Conservation (phyloP, 2,329 filamentous ascomycete species). For the Apiospora sp. region DNA sequence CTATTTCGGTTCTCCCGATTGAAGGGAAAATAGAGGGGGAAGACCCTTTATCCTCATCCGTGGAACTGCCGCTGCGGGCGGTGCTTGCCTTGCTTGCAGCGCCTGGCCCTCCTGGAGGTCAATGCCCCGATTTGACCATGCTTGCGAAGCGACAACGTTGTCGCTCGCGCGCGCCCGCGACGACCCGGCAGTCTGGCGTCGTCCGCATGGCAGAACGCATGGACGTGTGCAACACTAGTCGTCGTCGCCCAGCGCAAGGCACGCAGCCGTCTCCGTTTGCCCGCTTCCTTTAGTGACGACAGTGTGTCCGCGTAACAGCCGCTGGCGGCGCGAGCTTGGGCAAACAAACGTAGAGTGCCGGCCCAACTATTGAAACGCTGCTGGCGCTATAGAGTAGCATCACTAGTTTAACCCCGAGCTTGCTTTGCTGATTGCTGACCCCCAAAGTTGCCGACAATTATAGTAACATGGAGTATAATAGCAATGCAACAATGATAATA, state of each 20-base stretch:
- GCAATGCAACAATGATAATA: too few relatives aligned
- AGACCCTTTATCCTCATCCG: background rate
- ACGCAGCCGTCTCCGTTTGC: background rate
- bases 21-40: background rate
- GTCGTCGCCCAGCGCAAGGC: background rate
- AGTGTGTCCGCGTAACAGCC: background rate
- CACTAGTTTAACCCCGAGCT: background rate
- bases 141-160: background rate
- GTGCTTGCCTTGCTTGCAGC: background rate
- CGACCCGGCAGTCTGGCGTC: slow-evolving; percentile 4
- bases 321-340: background rate
- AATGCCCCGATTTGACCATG: slow-evolving; percentile 5
- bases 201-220: too few relatives aligned
- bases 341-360: background rate
- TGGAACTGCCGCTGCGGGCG: background rate
- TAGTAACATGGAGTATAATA: background rate
- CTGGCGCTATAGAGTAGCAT: slow-evolving; percentile 14
- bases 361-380: background rate
- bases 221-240: background rate
- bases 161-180: background rate
- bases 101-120: background rate
- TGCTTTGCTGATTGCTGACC: background rate
- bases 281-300: background rate
- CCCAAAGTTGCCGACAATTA: background rate
- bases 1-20: slow-evolving; percentile 6